A percentile compares a stretch with the other conserved stretches of the same genome.
phyloP scores from a whole-genome alignment of 352 stramenopile species.

The Phytopythium litorale region DNA sequence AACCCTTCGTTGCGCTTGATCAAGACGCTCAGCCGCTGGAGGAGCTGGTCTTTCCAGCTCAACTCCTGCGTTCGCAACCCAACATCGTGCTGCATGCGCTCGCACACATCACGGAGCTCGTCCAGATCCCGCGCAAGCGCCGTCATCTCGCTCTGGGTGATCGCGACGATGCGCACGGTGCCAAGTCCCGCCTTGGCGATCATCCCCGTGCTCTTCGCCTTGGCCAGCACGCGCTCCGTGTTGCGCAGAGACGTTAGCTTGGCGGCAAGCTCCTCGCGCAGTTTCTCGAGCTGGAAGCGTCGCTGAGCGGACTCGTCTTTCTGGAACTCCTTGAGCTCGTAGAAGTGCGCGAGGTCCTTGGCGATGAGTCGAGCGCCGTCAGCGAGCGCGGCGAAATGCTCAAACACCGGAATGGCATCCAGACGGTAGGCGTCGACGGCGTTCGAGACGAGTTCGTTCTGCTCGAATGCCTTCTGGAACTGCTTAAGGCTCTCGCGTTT shows the following conservation, averaged over 20 bases:
- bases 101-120: conserved; percentile 39
- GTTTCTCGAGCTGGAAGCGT: conserved; percentile 27
- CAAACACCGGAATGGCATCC: conserved; percentile 33
- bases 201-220: conserved; percentile 64
- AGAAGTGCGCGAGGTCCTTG: conserved; percentile 50
- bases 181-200: conserved; percentile 66
- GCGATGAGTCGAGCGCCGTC: conserved; percentile 33
- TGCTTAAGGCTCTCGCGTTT: conserved; percentile 56
- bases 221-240: conserved; percentile 55
- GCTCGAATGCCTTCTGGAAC: conserved; percentile 61
- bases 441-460: conserved; percentile 57
- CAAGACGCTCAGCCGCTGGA: conserved; percentile 60
- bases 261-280: conserved; percentile 32
- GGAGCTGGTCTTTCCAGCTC: conserved; percentile 55
- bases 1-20: conserved; percentile 74
- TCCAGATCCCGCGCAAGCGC: conserved; percentile 37
- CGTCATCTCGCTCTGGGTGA: conserved; percentile 40
- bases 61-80: conserved; percentile 34
- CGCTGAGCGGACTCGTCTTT: conserved; percentile 37
- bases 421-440: conserved; percentile 51
- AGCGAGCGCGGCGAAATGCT: conserved; percentile 32
- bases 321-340: conserved; percentile 51
- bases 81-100: conserved; percentile 35
- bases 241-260: conserved; percentile 28
- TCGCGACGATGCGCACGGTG: conserved; percentile 62